Base-by-base conservation (phyloP, 2,329 filamentous ascomycete genomes). In the Byssothecium circinans region DNA sequence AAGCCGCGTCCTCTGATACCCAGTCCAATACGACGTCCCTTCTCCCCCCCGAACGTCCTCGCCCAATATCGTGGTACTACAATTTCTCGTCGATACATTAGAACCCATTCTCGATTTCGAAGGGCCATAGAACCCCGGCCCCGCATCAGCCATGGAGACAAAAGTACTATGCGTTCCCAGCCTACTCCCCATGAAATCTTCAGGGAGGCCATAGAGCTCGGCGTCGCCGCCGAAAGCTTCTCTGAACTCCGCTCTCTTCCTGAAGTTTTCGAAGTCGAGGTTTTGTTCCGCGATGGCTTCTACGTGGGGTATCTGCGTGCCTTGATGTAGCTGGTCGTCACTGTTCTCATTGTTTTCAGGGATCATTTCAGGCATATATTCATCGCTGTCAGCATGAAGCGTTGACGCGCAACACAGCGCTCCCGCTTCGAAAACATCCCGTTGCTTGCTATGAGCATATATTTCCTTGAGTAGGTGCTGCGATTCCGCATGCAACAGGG, bases 401-500 rank as follows among this genome's bases (percentile, higher is more conserved):
- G 35, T 66, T 57, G 8, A 56, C 50, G 4, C n/a, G n/a, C n/a
- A n/a, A n/a, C n/a, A n/a, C n/a, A n/a, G n/a, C n/a, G n/a, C n/a
- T n/a, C n/a, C n/a, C n/a, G 51, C 54, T 19, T 62, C 57, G 41
- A 68, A 69, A 18, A 67, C 61, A 8, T 58, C 51, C 12, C 47
- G 52, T 1, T 4, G 12, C 8, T 10, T 27, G 3, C 91, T 86
- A 18, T 91, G 90, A 18, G 84, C 83, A 67, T 96, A 96, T 42
- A 97, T 80, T 22, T 88, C 83, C 29, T 88, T 87, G 14, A 97
- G 79, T 20, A 94, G 79, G 50, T 94, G 90, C 61, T 92, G 88
- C 0, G 91, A 89, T 71, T 88, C 95, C 33, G 88, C 87, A 61
- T 95, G 88, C 6, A 96, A 91, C 91, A 97, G 96, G 91, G 92